A percentile compares a stretch with the other conserved stretches of the same genome.
Conservation (phyloP, 805 yeast species). For the Wickerhamiella bombiphila region DNA sequence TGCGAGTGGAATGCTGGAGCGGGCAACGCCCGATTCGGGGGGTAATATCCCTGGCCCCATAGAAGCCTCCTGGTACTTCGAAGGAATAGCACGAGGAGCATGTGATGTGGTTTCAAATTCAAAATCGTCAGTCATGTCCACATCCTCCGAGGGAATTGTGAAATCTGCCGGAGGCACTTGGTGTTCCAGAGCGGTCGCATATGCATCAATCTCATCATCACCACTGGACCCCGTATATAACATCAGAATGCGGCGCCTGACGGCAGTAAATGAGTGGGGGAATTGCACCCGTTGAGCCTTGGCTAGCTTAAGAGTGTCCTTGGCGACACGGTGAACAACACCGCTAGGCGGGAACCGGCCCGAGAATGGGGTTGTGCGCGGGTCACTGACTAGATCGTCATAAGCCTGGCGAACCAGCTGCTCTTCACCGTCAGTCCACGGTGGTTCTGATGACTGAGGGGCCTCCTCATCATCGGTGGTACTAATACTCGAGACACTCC, state of each 20-base stretch:
- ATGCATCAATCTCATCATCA: constrained; percentile 5
- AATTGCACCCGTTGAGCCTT: constrained; percentile 16
- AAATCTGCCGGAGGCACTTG: constrained; percentile 7
- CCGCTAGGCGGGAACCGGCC: constrained; percentile 54
- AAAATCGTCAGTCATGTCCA: constrained; percentile 1
- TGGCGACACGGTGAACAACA: constrained; percentile 43
- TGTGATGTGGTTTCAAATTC: constrained; percentile 5
- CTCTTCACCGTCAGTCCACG: constrained; percentile 26
- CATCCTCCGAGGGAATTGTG: constrained; percentile 2
- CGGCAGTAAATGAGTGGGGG: constrained; percentile 23
- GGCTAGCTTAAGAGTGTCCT: constrained; percentile 32
- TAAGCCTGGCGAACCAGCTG: constrained; percentile 33
- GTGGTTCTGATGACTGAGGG: constrained; percentile 8
- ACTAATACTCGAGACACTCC: constrained; percentile 18
- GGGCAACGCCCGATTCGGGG: neutral
- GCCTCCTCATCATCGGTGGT: constrained; percentile 21
- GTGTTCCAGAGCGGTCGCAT: constrained; percentile 2
- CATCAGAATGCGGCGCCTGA: constrained; percentile 21
- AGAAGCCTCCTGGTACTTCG: neutral
- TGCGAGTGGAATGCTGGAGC: constrained; percentile 14
- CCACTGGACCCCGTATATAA: constrained; percentile 12
- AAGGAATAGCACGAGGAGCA: neutral
- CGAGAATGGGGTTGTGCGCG: constrained; percentile 55
- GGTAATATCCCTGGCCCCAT: neutral
- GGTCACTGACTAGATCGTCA: constrained; percentile 36